Base-by-base conservation (phyloP, 129 eudicot genomes). In the Cynara cardunculus region DNA sequence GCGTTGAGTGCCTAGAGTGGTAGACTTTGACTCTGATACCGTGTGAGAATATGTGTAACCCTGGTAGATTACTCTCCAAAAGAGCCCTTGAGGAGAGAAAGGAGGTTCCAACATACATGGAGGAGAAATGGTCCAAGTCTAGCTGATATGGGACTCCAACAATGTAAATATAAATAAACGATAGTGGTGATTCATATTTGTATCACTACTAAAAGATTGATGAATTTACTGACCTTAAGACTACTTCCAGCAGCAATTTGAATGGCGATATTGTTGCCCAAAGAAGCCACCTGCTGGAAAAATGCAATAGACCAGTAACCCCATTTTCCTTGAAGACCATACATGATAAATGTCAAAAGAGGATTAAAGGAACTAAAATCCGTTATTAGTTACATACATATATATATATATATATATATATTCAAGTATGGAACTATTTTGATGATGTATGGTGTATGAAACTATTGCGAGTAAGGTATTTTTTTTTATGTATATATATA, bases 211-310 rank as follows among this genome's bases (percentile, higher is more conserved):
- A 37, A 31, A 30, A 28, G 49, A 67, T 59, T 11, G 22, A 28
- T 7, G n/a, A 72, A 9, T 32, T 0, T 0, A 49, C 22, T 24
- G 76, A 89, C 92, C 88, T 89, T 86, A 24, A 89, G 80, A 77
- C 92, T 71, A 65, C 90, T 89, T 71, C 87, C 90, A 5, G 90
- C 90, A 2, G 92, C 92, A 78, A 89, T 89, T 74, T 89, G 92
- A 81, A 89, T 81, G 85, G 90, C 88, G 66, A 89, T 89, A 78
- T 89, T 89, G 73, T 89, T 89, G 78, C 88, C 92, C 65, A 89
- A 78, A 27, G 92, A 86, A 84, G 92, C 90, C 83, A 89, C 88
- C 88, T 89, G 92, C 88, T 89, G 90, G 81, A 84, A 89, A 84
- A 86, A 84, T 79, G 92, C 88, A 74, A 89, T 78, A 81, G 87